Evolutionary conservation across 345 rosid species (phyloP).

Genomic region (Isatis tinctoria): DNA sequence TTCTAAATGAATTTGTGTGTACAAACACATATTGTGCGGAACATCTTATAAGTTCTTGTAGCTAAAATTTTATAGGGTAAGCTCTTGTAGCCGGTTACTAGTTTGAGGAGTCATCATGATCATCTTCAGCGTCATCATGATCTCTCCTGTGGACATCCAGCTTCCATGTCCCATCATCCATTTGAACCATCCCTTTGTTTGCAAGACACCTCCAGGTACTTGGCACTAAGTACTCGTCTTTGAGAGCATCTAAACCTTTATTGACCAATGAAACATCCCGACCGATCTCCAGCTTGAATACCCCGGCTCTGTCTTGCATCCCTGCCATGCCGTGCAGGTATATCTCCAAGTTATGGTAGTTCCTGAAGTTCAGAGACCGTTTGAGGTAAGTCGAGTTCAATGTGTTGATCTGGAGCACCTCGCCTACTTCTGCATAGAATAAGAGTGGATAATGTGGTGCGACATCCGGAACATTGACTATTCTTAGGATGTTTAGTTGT

Average conservation of each 20-base stretch:
- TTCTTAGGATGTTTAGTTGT: conserved; percentile 21
- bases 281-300: conserved; percentile 27
- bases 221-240: conserved; percentile 44
- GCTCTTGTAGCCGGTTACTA: conserved; percentile 15
- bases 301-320: conserved; percentile 18
- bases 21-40: conserved; percentile 4
- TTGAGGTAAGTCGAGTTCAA: conserved; percentile 32
- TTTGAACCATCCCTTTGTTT: conserved; percentile 57
- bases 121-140: not conserved
- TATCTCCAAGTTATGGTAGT: conserved; percentile 34
- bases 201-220: conserved; percentile 43
- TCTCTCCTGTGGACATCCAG: conserved; percentile 39
- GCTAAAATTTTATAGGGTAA: conserved; percentile 8
- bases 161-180: conserved; percentile 48
- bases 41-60: not conserved
- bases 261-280: conserved; percentile 33
- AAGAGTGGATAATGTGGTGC: conserved; percentile 35
- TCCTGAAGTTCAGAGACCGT: conserved; percentile 31
- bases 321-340: conserved; percentile 38
- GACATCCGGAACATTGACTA: conserved; percentile 32
- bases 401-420: conserved; percentile 28
- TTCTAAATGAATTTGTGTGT: conserved; percentile 7
- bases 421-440: conserved; percentile 17
- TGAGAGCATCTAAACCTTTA: conserved; percentile 33
- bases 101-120: not conserved